Evolutionary conservation across 2,329 filamentous ascomycete species (phyloP), one percentile per base, ranked within the genome.

Genomic region (Aspergillus quadrilineatus): DNA sequence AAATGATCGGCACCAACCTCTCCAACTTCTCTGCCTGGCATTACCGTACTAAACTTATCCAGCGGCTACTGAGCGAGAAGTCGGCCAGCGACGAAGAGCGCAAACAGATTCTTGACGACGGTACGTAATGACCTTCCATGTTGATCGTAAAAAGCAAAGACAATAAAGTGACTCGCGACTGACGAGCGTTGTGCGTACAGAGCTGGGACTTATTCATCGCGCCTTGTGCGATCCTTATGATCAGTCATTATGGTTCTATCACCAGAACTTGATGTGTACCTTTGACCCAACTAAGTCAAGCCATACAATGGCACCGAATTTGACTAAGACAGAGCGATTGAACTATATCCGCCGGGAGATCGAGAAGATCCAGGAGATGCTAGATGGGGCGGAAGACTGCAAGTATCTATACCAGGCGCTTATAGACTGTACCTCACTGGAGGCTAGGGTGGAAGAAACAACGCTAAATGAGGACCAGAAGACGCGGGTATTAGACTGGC

Each of bases 21-120:
- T 96, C 90, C 41, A 99, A 99, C 72, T 99, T 97, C 72, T 97
- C 92, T 4, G 94, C 94, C 1, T 97, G 94, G 93, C 94, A 99
- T 71, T 89, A 89, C 68, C 86, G 94, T 50, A 91, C 89, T 64
- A 90, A 89, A 68, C 80, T 97, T 22, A 94, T 97, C 53, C 85
- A 89, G 42, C 82, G 84, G 41, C 75, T 97, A 17, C 77, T 97
- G 49, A 76, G 84, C 15, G 89, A 95, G 73, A 83, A 90, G 48
- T 74, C 79, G 0, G 88, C 90, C 1, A 82, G 84, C 58, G 80
- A 85, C 48, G 75, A 73, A 17, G 82, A 85, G 47, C 82, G 94
- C 53, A 83, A 80, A 65, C 76, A 78, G 39, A 88, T 96, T 66
- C 78, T 97, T 7, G 86, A 93, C 52, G 77, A 86, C 63, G 88